These are phyloP conservation scores for Borealophlyctis nickersoniae DNA, from an alignment of 192 early-diverging fungal genomes.

Conservation along the genomic window DNA sequence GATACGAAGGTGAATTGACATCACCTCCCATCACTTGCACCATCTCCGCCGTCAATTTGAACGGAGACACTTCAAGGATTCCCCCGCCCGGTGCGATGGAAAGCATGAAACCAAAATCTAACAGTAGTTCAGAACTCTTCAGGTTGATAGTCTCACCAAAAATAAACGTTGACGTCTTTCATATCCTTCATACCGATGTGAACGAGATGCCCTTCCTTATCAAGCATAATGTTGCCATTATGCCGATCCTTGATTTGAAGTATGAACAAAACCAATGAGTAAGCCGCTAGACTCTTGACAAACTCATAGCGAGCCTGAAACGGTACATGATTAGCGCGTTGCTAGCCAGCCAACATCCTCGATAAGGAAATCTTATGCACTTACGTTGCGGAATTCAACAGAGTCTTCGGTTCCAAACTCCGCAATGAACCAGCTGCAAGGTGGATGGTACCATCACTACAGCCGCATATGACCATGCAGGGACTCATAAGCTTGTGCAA, in stretches of 20 bases:
- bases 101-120: conserved; percentile 98
- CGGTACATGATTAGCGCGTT: too few species aligned
- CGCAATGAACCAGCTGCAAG: conserved; percentile 78
- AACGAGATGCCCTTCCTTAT: conserved; percentile 91
- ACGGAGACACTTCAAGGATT: conserved; percentile 92
- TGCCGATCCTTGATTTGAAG: conserved; percentile 98
- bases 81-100: conserved; percentile 98
- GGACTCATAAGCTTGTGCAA: too few species aligned
- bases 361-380: too few species aligned
- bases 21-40: conserved; percentile 95
- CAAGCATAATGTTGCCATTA: conserved; percentile 99
- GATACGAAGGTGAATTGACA: conserved; percentile 72
- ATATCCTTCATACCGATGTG: conserved; percentile 86
- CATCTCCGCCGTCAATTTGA: conserved; percentile 98
- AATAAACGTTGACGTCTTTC: too few species aligned
- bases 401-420: conserved; percentile 89
- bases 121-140: too few species aligned
- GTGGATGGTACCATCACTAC: too few species aligned
- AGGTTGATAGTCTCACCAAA: too few species aligned
- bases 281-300: conserved; percentile 91
- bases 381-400: conserved; percentile 74
- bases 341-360: too few species aligned
- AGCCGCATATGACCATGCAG: too few species aligned
- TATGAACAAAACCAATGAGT: conserved; percentile 90
- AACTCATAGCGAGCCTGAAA: conserved; percentile 90